phyloP scores from a whole-genome alignment of 495 filamentous ascomycete species.

The Hypomontagnella monticulosa region DNA sequence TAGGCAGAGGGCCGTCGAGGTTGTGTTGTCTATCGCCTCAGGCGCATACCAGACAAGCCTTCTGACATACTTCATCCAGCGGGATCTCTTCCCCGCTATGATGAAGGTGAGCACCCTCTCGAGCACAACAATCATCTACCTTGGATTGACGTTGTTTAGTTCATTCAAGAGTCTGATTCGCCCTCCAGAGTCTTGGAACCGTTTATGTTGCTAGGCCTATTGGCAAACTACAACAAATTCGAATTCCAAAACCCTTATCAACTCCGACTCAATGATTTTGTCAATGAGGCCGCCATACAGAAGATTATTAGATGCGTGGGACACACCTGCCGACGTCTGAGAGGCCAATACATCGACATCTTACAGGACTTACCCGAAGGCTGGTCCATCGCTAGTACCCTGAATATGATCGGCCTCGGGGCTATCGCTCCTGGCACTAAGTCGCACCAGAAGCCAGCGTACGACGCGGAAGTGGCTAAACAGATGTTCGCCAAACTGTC shows the following conservation, averaged over 20 bases:
- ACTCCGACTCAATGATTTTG: conserved; percentile 94
- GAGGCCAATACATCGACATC: conserved; percentile 84
- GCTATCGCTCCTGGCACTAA: conserved; percentile 74
- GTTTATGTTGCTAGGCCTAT: conserved; percentile 84
- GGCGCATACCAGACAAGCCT: conserved; percentile 94
- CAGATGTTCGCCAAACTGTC: conserved; percentile 74
- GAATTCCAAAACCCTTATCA: conserved; percentile 98
- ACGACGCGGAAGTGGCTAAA: conserved; percentile 77
- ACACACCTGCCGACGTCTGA: conserved; percentile 67
- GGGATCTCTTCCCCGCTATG: conserved; percentile 91
- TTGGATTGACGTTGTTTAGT: conserved; percentile 59
- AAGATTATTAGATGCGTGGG: conserved; percentile 82
- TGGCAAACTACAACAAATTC: conserved; percentile 99
- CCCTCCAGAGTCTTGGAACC: conserved; percentile 71
- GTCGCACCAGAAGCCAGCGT: conserved; percentile 64
- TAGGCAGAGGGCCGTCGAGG: conserved; percentile 80
- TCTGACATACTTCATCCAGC: conserved; percentile 92
- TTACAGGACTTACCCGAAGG: conserved; percentile 92
- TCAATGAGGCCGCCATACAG: conserved; percentile 87
- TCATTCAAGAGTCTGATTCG: conserved; percentile 82
- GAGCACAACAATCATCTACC: neutral
- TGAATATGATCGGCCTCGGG: conserved; percentile 86
- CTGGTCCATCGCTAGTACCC: conserved; percentile 82
- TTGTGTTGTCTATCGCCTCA: conserved; percentile 84
- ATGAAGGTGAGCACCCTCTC: conserved; percentile 76